These are phyloP conservation scores for Inga oerstediana DNA, from an alignment of 306 rosid genomes.

Conservation along the genomic window DNA sequence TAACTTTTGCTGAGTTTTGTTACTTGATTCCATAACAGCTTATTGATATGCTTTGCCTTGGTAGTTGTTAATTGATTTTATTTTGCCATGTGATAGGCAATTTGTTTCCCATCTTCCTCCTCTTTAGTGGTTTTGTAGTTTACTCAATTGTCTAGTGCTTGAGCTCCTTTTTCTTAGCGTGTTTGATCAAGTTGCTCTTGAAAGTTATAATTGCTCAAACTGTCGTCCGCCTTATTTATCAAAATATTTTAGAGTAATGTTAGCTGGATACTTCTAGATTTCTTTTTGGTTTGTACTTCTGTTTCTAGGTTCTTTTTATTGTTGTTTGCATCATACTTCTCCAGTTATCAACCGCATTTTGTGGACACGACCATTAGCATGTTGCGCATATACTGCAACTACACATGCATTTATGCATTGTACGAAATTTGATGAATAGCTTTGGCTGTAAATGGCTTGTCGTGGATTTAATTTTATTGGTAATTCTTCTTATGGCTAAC, in stretches of 20 bases:
- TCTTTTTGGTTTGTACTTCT: conserved; percentile 10
- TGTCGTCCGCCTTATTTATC: conserved; percentile 34
- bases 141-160: conserved; percentile 34
- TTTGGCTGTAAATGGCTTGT: not conserved
- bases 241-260: conserved; percentile 33
- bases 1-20: conserved; percentile 46
- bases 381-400: not conserved
- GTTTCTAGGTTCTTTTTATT: not conserved
- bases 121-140: conserved; percentile 19
- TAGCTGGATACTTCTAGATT: conserved; percentile 32
- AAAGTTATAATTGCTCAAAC: conserved; percentile 49
- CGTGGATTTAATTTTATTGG: not conserved
- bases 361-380: not conserved
- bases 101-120: conserved; percentile 33
- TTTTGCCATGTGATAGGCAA: conserved; percentile 39
- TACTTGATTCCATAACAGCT: conserved; percentile 41
- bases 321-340: not conserved
- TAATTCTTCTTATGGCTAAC: too few relatives aligned
- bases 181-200: conserved; percentile 37
- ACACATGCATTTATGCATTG: not conserved
- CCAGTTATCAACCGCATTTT: not conserved
- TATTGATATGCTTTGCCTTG: conserved; percentile 34
- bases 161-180: conserved; percentile 29
- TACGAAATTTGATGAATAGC: not conserved
- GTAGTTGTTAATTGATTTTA: conserved; percentile 33